Evolutionary conservation across 2,329 filamentous ascomycete genomes (phyloP), one percentile per base, ranked within the genome.

Genomic region (Hymenotorrendiella dingleyae): DNA sequence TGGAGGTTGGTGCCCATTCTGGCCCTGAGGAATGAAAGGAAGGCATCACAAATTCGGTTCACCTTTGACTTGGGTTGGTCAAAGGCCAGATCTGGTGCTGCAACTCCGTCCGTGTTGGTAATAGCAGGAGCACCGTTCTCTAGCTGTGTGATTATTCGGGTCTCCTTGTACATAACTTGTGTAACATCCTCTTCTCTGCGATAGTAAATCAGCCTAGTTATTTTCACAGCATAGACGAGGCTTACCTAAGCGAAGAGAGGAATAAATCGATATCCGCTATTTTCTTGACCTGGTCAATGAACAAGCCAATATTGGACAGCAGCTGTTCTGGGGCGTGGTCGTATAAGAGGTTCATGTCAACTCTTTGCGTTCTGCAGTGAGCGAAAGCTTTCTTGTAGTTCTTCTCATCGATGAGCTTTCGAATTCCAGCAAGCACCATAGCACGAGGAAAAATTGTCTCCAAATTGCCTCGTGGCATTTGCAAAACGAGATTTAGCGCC

Each of bases 261-360:
- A 98, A 95, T 16, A 97, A 72, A 60, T 98, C 93, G 47, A 97
- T 83, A 50, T 87, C 84, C 27, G 89, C 78, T 10, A 85, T 72
- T 50, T 86, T 89, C 54, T 83, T 80, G 29, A 98, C 72, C 62
- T 98, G 90, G 14, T 88, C 80, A 23, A 97, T 71, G 57, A 98
- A 94, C 1, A 86, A 64, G 0, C 73, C 71, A 9, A 95, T 76
- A 51, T 82, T 86, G 4, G 74, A 68, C 61, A 96, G 73, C 60
- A 98, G 96, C 53, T 94, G 86, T 27, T 81, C 73, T 0, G 91
- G 88, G n/a, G 81, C 80, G 64, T 97, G 87, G 59, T 98, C 93
- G 58, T 94, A 91, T 2, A 98, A 70, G 48, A 98, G 91, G 59
- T 98, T 98, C 84, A 97, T 90, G 59, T 98, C 93, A 1, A 98